These are phyloP conservation scores for Kregervanrija fluxuum DNA, from an alignment of 805 yeast species.

Conservation along the genomic window DNA sequence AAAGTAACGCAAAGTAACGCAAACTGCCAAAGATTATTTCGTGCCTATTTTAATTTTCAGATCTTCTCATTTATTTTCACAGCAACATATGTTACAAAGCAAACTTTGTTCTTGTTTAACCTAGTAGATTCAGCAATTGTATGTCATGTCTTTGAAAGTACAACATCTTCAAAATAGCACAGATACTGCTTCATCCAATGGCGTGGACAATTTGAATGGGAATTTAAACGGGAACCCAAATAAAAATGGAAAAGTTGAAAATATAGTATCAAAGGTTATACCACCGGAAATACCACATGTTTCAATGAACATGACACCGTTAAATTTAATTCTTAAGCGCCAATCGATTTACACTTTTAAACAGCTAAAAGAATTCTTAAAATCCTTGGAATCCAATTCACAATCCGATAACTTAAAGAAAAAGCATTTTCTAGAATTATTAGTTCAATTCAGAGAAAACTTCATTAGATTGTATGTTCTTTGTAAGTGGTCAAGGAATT, in stretches of 20 bases:
- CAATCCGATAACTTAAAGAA: slow-evolving; percentile 60
- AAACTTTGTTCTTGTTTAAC: too few relatives aligned
- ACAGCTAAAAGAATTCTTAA: slow-evolving; percentile 53
- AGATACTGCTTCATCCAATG: too few relatives aligned
- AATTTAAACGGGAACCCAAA: neutral
- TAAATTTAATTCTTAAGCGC: slow-evolving; percentile 50
- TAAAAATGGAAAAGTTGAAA: neutral
- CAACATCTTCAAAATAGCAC: too few relatives aligned
- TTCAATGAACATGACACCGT: slow-evolving; percentile 60
- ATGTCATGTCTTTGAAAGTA: too few relatives aligned
- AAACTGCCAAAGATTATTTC: too few relatives aligned
- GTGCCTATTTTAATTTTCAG: too few relatives aligned
- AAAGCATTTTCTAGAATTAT: slow-evolving; percentile 55
- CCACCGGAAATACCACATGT: slow-evolving; percentile 54
- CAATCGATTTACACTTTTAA: slow-evolving; percentile 56
- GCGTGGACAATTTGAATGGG: too few relatives aligned
- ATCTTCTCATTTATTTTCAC: too few relatives aligned
- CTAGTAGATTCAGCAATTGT: too few relatives aligned
- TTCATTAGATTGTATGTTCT: slow-evolving; percentile 79
- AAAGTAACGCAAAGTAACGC: too few relatives aligned
- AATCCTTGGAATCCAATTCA: slow-evolving; percentile 45
- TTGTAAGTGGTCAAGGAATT: slow-evolving; percentile 78
- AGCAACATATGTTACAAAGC: too few relatives aligned
- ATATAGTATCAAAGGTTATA: neutral
- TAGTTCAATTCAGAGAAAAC: slow-evolving; percentile 73